Percentiles rank a stretch among this genome's conserved stretches.
Evolutionary conservation across 345 rosid genomes (phyloP).

Genomic region (Lepidium aucheri): DNA sequence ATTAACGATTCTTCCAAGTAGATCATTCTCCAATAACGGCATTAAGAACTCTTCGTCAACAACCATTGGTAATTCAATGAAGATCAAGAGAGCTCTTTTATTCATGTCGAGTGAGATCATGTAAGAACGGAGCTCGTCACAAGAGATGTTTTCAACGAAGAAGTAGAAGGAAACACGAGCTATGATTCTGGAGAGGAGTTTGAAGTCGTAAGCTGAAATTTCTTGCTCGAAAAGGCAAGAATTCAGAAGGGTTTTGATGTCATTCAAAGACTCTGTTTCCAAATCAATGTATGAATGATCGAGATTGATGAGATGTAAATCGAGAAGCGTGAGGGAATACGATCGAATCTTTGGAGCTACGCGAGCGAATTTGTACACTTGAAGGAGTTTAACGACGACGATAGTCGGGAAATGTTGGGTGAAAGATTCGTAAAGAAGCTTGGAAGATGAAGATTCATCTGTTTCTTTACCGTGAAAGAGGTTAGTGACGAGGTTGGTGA

Average conservation of each 20-base stretch:
- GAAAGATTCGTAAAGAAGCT: background rate
- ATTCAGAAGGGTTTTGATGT: background rate
- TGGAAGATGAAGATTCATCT: background rate
- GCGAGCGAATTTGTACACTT: background rate
- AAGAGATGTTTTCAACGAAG: background rate
- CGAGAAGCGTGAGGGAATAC: no score
- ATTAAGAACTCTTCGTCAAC: conserved; percentile 14
- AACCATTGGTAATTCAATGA: background rate
- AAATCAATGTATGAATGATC: no score
- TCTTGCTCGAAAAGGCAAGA: background rate
- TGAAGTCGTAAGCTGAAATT: background rate
- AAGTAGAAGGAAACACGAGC: background rate
- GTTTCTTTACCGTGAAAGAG: conserved; percentile 14
- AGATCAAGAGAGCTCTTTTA: background rate
- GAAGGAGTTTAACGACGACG: conserved; percentile 1
- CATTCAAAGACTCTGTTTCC: background rate
- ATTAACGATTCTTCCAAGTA: background rate
- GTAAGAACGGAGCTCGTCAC: conserved; percentile 7
- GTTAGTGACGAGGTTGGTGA: background rate
- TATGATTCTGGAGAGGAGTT: background rate
- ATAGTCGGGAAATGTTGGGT: background rate
- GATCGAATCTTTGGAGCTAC: no score
- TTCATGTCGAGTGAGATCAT: background rate
- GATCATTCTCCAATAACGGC: background rate
- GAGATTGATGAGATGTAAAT: no score